Evolutionary conservation across 345 rosid genomes (phyloP), one percentile per base, ranked within the genome.

Genomic region (Lepidium africanum): DNA sequence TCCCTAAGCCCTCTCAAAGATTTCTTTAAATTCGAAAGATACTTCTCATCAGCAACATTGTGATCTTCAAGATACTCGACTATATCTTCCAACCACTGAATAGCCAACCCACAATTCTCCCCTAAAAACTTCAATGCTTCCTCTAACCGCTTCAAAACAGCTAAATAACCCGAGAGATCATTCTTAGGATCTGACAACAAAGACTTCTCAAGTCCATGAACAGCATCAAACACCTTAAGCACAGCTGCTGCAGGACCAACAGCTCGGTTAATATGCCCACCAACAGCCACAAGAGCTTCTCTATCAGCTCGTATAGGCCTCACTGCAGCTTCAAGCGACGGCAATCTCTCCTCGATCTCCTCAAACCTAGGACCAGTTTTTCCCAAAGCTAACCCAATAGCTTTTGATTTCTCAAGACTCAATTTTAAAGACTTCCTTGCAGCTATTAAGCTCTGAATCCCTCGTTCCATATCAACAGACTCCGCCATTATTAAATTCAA

Each of bases 171-270:
- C 0, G 96, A 83, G 4, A 94, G 86, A 74, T 94, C 96, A 41
- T 78, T 83, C 63, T 81, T 77, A 1, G 97, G 97, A 70, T 94
- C 97, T 1, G 99, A 91, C 32, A 94, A 71, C 32, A 94, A 75
- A 6, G 94, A 89, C 76, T 86, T 89, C 77, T 94, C 99, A 16
- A 94, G 84, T 17, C 99, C 99, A 59, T 94, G 96, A 23, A 94
- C 97, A 0, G 96, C 97, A 79, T 91, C 97, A 51, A 94, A 94
- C 33, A 94, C 99, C 90, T 91, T 94, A 39, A 94, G 99, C 61
- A 94, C 99, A 0, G 99, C 96, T 0, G 99, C 97, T 13, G 99
- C 99, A 48, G 99, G 99, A 43, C 96, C 97, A 38, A 94, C 97
- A 6, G 99, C 99, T 25, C 97, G 91, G 80, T 94, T 89, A 70